Base-by-base conservation (phyloP, 2,329 filamentous ascomycete genomes). In the Pseudogymnoascus destructans region DNA sequence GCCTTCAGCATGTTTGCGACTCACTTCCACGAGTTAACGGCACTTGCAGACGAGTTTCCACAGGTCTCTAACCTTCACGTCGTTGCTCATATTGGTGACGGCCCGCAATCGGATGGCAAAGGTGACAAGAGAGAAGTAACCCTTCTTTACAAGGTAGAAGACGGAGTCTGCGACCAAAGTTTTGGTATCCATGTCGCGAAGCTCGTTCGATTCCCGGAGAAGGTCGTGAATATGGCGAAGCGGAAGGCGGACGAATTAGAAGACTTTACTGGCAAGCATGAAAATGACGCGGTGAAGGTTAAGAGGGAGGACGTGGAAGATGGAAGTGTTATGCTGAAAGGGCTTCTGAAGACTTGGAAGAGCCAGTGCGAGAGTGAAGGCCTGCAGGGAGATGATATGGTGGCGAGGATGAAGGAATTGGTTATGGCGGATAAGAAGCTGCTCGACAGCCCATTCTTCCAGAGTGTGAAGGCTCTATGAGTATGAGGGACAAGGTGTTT, bases 191-290 rank as follows among this genome's bases (percentile, higher is more conserved):
- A 98, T 72, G 95, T 98, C 11, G 93, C 93, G 0, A 93, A 98
- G 74, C 80, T 98, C 5, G 93, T 98, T 17, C 84, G 91, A 46
- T 98, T 98, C 74, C 93, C 93, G 0, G 85, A 89, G 65, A 98
- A 98, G 74, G 95, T 98, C 13, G 87, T 98, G 61, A 89, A 90
- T 63, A 98, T 98, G 95, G 93, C 93, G n/a, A 95, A 95, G 74
- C 82, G 93, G 65, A 98, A 98, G 75, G 93, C 93, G 0, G 93
- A 97, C 71, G 95, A 98, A 76, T 78, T 98, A 33, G 93, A 98
- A 71, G 93, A 98, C 70, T 98, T 98, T 66, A 87, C 87, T 0
- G 81, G 81, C 56, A 91, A 90, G 73, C 83, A 88, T 65, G 84
- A 87, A 61, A 77, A 78, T 46, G 66, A 77, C 5, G 75, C 77